Evolutionary conservation across 2,329 filamentous ascomycete genomes (phyloP).

Genomic region (Colletotrichum caudatum): DNA sequence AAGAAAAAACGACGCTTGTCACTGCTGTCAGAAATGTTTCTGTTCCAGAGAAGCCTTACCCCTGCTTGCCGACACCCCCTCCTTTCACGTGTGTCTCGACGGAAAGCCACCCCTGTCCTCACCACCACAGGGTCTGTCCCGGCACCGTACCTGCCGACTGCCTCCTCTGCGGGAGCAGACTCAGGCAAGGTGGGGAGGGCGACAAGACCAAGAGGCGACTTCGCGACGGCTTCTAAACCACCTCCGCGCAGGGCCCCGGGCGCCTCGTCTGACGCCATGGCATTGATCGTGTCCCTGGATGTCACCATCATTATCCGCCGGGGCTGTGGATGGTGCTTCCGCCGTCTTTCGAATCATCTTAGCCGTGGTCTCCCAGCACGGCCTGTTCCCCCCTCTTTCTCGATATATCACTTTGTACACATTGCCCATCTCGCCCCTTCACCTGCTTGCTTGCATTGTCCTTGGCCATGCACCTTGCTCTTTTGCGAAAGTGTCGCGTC

Average conservation of each 20-base stretch:
- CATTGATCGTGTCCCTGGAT: constrained; percentile 11
- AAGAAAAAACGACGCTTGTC: constrained; percentile 35
- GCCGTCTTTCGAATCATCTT: constrained; percentile 38
- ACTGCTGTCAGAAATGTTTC: constrained; percentile 33
- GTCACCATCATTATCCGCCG: constrained; percentile 17
- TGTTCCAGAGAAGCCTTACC: constrained; percentile 30
- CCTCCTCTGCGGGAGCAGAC: constrained; percentile 1
- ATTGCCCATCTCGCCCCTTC: constrained; percentile 17
- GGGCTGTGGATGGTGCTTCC: constrained; percentile 31
- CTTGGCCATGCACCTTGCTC: constrained; percentile 20
- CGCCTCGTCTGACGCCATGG: constrained; percentile 38
- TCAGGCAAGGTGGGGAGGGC: constrained; percentile 6
- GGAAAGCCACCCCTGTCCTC: constrained; percentile 12
- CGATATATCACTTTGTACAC: constrained; percentile 30
- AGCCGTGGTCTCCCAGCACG: not conserved
- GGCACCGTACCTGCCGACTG: constrained; percentile 26
- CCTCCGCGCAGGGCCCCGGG: constrained; percentile 23
- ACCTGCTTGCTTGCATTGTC: constrained; percentile 5
- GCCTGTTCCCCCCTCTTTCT: not conserved
- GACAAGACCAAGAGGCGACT: constrained; percentile 17
- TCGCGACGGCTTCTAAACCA: constrained; percentile 18
- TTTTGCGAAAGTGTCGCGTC: constrained; percentile 21
- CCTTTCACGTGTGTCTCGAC: constrained; percentile 36
- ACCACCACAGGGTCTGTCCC: constrained; percentile 27
- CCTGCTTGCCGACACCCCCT: constrained; percentile 30